Conservation (phyloP, 2,329 filamentous ascomycete species). For the Colletotrichum navitas region DNA sequence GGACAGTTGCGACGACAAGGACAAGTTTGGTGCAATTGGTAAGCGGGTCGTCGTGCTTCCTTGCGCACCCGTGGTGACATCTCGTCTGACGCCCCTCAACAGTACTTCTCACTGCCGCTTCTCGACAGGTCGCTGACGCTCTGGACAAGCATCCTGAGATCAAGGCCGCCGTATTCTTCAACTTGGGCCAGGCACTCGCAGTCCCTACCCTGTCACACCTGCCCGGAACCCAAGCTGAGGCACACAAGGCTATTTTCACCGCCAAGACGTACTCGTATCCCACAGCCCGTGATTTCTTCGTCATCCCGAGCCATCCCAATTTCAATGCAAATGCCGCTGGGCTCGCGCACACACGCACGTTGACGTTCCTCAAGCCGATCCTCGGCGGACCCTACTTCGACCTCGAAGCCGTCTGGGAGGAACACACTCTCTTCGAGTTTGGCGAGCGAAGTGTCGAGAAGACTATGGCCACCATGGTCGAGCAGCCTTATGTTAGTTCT, state of each 20-base stretch:
- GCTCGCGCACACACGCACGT: conserved; percentile 74
- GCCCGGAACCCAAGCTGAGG: background rate
- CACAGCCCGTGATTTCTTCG: conserved; percentile 55
- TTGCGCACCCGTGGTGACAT: background rate
- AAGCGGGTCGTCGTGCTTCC: background rate
- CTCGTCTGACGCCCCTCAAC: background rate
- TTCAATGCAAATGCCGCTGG: conserved; percentile 68
- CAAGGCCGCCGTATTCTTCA: conserved; percentile 36
- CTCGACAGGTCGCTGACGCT: conserved; percentile 4
- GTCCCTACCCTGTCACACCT: conserved; percentile 32
- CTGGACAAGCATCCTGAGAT: conserved; percentile 13
- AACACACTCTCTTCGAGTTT: conserved; percentile 81
- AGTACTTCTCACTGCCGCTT: conserved; percentile 10
- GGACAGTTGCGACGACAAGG: conserved; percentile 49
- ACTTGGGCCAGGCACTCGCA: conserved; percentile 24
- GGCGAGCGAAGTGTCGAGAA: conserved; percentile 74
- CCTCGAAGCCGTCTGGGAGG: conserved; percentile 83
- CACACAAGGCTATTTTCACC: background rate
- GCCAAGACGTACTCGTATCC: conserved; percentile 57
- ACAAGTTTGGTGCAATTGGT: conserved; percentile 38
- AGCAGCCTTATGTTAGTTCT: conserved; percentile 77
- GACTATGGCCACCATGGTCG: conserved; percentile 86
- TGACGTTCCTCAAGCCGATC: conserved; percentile 74
- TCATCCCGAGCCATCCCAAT: conserved; percentile 60
- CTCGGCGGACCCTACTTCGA: conserved; percentile 77